Base-by-base conservation (phyloP, 2,329 filamentous ascomycete species). In the Didymella arachidicola region DNA sequence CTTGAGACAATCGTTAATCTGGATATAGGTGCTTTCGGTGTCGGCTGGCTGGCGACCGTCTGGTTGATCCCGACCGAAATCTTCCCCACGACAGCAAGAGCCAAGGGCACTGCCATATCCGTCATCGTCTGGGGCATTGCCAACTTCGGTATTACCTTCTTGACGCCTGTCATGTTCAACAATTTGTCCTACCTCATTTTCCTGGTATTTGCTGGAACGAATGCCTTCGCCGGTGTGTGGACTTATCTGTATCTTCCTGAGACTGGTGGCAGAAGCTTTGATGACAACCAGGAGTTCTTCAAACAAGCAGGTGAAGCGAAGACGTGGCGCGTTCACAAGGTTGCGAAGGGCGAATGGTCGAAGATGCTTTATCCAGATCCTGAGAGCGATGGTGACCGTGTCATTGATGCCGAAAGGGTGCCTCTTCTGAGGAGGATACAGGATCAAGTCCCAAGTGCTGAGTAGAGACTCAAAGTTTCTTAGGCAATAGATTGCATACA, bases 51-150 rank as follows among this genome's bases (percentile, higher is more conserved):
- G 2, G 78, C 84, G 1, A 84, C 85, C 1, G 80, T 84, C 18
- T 87, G 85, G 85, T 75, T 87, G 3, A 84, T 86, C 36, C 84
- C 84, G 0, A 86, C 84, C 0, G 84, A 87, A 62, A 86, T 86
- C 55, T 86, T 80, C 62, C 83, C 84, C 0, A 84, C 81, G 3
- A 81, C 81, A 1, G 82, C 82, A 0, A 78, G 84, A 14, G 83
- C 83, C 1, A 81, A 85, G 67, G 84, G 83, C 0, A 83, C 83
- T 3, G 83, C 83, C 30, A 79, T 85, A 29, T 81, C 78, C 14
- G 84, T 86, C 48, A 81, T 83, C 32, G 72, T 85, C 19, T 86
- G 84, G 84, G 84, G 84, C 1, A 59, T 86, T 1, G 81, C 83
- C 41, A 87, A 87, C 68, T 87, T 87, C 64, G 76, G 80, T 12